These are phyloP conservation scores for Amorphotheca resinae DNA, from an alignment of 495 filamentous ascomycete species.

Conservation along the genomic window DNA sequence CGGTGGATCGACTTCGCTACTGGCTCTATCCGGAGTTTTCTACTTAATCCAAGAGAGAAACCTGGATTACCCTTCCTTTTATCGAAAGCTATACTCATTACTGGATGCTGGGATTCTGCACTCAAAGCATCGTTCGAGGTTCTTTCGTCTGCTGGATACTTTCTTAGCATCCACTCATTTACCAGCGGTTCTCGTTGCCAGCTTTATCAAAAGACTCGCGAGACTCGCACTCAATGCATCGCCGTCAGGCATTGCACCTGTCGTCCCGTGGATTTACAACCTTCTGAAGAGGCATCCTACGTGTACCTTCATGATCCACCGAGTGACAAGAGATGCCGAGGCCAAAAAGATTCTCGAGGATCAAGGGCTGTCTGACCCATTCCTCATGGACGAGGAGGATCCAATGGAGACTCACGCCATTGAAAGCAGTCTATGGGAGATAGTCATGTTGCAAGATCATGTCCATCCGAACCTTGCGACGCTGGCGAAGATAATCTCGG, in stretches of 20 bases:
- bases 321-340: conserved; percentile 47
- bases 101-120: conserved; percentile 77
- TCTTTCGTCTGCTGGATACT: conserved; percentile 85
- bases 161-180: conserved; percentile 91
- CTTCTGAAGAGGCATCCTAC: conserved; percentile 79
- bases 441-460: conserved; percentile 77
- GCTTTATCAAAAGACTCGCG: conserved; percentile 87
- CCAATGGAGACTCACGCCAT: conserved; percentile 78
- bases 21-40: conserved; percentile 88
- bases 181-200: conserved; percentile 78
- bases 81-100: conserved; percentile 82
- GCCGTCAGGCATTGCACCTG: conserved; percentile 72
- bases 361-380: conserved; percentile 68
- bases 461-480: conserved; percentile 97
- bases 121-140: conserved; percentile 82
- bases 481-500: conserved; percentile 82
- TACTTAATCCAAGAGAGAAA: conserved; percentile 89
- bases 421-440: conserved; percentile 90
- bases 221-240: conserved; percentile 73
- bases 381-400: conserved; percentile 59
- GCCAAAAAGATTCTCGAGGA: conserved; percentile 42
- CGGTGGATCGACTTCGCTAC: conserved; percentile 72
- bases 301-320: conserved; percentile 92
- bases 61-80: conserved; percentile 93
- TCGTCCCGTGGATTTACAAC: conserved; percentile 93